Evolutionary conservation across 2,329 filamentous ascomycete species (phyloP).

Genomic region (Claviceps arundinis): DNA sequence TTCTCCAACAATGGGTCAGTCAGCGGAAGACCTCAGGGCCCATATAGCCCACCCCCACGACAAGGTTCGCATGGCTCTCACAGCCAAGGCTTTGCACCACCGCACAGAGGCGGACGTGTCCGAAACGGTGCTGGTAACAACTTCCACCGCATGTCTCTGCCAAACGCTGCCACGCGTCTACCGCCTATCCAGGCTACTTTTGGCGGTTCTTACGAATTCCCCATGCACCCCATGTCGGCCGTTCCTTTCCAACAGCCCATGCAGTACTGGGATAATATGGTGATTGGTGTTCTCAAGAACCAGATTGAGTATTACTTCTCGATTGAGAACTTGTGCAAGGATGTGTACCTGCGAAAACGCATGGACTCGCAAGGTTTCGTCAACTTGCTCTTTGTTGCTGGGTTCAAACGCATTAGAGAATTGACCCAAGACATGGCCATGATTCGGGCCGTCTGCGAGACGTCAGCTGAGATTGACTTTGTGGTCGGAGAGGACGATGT

Average conservation of each 20-base stretch:
- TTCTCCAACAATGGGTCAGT: conserved; percentile 23
- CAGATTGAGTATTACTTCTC: conserved; percentile 92
- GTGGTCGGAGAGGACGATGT: conserved; percentile 60
- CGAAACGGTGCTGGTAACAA: conserved; percentile 19
- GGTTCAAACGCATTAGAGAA: conserved; percentile 60
- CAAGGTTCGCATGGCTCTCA: conserved; percentile 26
- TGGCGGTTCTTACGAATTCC: conserved; percentile 24
- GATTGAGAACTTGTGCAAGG: conserved; percentile 87
- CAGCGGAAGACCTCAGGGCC: conserved; percentile 21
- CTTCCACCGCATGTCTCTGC: conserved; percentile 27
- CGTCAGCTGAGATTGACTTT: conserved; percentile 62
- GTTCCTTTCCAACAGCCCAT: conserved; percentile 21
- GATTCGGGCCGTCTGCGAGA: conserved; percentile 61
- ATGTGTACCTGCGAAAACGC: conserved; percentile 71
- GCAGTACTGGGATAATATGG: conserved; percentile 41
- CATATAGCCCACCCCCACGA: conserved; percentile 31
- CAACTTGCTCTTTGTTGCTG: conserved; percentile 60
- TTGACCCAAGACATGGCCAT: conserved; percentile 49
- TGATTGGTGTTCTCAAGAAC: conserved; percentile 28
- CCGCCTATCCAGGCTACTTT: conserved; percentile 24
- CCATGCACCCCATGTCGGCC: conserved; percentile 25
- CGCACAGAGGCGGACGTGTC: conserved; percentile 22
- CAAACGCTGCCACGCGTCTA: conserved; percentile 22
- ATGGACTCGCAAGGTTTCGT: conserved; percentile 97
- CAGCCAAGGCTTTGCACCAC: conserved; percentile 20